A percentile compares a stretch with the other conserved stretches of the same genome.
These are phyloP conservation scores for Paramecium octaurelia DNA, from an alignment of 73 alveolate genomes.

Conservation along the genomic window DNA sequence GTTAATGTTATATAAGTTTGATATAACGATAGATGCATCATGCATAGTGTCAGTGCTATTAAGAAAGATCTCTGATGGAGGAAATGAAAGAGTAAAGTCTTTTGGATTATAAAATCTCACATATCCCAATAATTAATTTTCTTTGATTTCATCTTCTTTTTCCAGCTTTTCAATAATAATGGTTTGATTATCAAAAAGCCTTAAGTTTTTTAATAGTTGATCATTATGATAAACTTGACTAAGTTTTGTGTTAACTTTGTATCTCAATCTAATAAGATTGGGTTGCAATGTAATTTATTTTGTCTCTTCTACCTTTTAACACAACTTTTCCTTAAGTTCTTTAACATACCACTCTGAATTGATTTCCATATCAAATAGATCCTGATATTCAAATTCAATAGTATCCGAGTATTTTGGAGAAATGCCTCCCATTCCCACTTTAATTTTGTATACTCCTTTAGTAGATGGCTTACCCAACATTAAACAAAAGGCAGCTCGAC, in stretches of 20 bases:
- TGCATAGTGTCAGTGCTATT: background rate
- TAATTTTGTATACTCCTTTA: background rate
- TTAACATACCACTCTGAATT: background rate
- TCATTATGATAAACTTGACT: constrained; percentile 11
- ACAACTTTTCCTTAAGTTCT: background rate
- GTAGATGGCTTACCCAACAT: constrained; percentile 29
- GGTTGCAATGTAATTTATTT: background rate
- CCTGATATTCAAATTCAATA: background rate
- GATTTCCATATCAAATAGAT: background rate
- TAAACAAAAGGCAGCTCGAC: background rate
- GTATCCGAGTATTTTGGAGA: background rate
- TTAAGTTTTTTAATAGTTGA: background rate
- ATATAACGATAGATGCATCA: background rate
- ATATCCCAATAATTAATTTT: background rate
- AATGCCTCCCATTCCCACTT: background rate
- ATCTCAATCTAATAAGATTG: constrained; percentile 13
- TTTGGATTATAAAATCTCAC: background rate
- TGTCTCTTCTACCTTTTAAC: background rate
- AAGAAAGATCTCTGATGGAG: background rate
- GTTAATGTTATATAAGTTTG: background rate
- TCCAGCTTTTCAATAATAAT: background rate
- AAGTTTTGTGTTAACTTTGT: background rate
- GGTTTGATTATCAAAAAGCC: background rate
- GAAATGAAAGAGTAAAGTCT: background rate
- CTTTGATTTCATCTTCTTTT: background rate